Conservation (phyloP, 164 flowering plant species). For the Kingdonia uniflora region DNA sequence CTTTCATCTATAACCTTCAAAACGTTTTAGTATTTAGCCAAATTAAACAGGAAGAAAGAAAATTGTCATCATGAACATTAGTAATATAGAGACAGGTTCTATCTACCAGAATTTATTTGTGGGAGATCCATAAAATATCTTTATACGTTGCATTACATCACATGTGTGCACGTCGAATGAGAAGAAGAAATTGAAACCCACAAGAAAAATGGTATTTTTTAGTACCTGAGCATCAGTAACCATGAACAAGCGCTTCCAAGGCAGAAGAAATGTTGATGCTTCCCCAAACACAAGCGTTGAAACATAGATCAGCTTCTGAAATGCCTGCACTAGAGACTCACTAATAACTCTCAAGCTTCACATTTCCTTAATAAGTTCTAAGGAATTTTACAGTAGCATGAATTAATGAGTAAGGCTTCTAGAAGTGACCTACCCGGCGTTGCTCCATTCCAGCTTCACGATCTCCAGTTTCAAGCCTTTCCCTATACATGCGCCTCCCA, state of each 20-base stretch:
- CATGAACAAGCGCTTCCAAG: constrained; percentile 97
- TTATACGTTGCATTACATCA: too few species aligned
- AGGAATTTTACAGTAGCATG: not conserved
- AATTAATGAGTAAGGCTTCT: constrained; percentile 1
- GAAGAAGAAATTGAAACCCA: too few species aligned
- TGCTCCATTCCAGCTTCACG: constrained; percentile 74
- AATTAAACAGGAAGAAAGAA: constrained; percentile 3
- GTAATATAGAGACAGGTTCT: too few species aligned
- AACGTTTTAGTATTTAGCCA: too few species aligned
- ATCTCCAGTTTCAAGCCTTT: constrained; percentile 94
- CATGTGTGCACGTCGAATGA: too few species aligned
- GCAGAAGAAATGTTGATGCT: constrained; percentile 89
- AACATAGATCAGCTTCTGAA: constrained; percentile 94
- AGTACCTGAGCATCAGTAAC: constrained; percentile 90
- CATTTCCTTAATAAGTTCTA: constrained; percentile 4
- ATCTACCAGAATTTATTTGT: too few species aligned
- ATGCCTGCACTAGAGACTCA: constrained; percentile 87
- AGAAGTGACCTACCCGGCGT: constrained; percentile 73
- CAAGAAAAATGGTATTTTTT: too few species aligned
- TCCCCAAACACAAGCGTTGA: constrained; percentile 94
- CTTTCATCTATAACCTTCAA: too few species aligned
- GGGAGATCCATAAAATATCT: too few species aligned
- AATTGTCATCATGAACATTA: not conserved
- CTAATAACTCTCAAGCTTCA: constrained; percentile 41
- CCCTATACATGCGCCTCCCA: constrained; percentile 81